phyloP scores from a whole-genome alignment of 2,329 filamentous ascomycete genomes.

The Phialophora verrucosa region DNA sequence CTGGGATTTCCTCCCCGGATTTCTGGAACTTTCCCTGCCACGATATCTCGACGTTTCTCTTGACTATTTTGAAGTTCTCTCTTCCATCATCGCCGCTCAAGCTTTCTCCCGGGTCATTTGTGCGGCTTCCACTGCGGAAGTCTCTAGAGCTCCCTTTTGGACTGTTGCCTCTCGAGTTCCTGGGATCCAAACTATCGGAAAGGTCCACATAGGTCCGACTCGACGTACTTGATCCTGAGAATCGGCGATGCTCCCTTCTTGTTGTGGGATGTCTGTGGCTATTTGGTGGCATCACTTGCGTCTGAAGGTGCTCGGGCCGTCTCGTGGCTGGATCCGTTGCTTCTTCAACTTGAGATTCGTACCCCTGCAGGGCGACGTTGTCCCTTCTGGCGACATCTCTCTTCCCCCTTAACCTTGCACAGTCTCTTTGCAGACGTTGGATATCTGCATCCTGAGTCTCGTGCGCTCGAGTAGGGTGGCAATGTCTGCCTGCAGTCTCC shows the following conservation, averaged over 20 bases:
- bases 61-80: not conserved
- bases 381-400: not conserved
- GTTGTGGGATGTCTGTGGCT: not conserved
- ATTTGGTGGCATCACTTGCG: not conserved
- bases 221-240: not conserved
- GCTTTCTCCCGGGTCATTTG: not conserved
- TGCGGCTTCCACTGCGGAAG: not conserved
- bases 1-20: not conserved
- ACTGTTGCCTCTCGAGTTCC: not conserved
- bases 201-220: not conserved
- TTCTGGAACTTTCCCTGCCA: not conserved
- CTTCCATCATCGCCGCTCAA: not conserved
- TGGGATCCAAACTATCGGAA: not conserved
- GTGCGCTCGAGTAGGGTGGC: not conserved
- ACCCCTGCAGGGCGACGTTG: not conserved
- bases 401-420: not conserved
- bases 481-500: not conserved
- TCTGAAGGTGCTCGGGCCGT: not conserved
- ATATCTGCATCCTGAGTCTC: not conserved
- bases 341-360: not conserved
- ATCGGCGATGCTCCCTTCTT: not conserved
- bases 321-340: not conserved
- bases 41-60: not conserved
- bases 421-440: not conserved
- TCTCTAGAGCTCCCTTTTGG: not conserved